phyloP scores from a whole-genome alignment of 2,329 filamentous ascomycete species.

The Botrytis paeoniae region DNA sequence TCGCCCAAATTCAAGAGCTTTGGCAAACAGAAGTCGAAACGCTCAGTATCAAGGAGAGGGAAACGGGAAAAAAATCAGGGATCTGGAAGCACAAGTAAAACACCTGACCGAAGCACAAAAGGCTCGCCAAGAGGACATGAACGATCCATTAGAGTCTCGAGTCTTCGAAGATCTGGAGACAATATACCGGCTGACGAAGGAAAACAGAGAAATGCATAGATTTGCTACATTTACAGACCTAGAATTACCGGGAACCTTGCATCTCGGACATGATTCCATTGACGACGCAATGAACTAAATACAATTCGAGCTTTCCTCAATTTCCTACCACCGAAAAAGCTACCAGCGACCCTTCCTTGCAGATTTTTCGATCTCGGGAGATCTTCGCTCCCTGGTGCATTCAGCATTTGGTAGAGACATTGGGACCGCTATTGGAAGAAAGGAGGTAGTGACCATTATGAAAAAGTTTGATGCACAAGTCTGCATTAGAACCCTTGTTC shows the following conservation, averaged over 20 bases:
- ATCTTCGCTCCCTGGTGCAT: too few relatives aligned
- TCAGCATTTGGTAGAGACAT: too few relatives aligned
- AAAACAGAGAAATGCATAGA: slow-evolving; percentile 1
- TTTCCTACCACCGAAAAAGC: too few relatives aligned
- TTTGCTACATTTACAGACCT: not conserved
- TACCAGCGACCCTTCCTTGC: too few relatives aligned
- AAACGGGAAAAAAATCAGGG: too few relatives aligned
- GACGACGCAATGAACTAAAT: slow-evolving; percentile 18
- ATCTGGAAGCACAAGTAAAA: not conserved
- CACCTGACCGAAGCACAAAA: slow-evolving; percentile 4
- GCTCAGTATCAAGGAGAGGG: too few relatives aligned
- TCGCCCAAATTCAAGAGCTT: not conserved
- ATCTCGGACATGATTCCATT: not conserved
- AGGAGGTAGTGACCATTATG: not conserved
- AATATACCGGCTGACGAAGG: slow-evolving; percentile 4
- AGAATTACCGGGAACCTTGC: not conserved
- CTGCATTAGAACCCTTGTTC: slow-evolving; percentile 10
- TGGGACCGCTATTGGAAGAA: not conserved
- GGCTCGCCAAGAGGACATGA: not conserved
- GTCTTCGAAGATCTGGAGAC: not conserved
- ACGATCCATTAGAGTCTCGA: not conserved
- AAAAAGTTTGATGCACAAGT: not conserved
- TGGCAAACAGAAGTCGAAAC: slow-evolving; percentile 14
- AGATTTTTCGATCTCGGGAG: too few relatives aligned
- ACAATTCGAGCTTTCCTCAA: slow-evolving; percentile 19